Evolutionary conservation across 1,284 basidiomycete genomes (phyloP).

Genomic region (Irpex sp.): DNA sequence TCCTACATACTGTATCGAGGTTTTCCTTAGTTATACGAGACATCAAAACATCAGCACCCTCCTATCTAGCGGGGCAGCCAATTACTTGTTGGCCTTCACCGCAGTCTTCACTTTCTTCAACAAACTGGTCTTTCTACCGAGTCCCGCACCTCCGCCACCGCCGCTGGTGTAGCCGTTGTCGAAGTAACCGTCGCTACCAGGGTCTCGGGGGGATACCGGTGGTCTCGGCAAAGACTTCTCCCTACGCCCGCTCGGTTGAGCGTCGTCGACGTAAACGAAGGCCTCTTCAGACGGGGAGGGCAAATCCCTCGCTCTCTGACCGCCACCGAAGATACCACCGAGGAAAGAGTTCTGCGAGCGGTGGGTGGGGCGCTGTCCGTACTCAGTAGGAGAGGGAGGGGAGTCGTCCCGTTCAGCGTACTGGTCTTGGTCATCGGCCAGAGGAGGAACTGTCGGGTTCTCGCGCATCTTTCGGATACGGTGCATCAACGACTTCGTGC

Average conservation of each 20-base stretch:
- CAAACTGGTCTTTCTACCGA: slow-evolving; percentile 72
- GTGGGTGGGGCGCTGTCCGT: slow-evolving; percentile 52
- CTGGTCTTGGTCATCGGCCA: slow-evolving; percentile 28
- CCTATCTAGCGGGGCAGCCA: not conserved
- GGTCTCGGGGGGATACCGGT: slow-evolving; percentile 33
- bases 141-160: slow-evolving; percentile 32
- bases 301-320: slow-evolving; percentile 19
- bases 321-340: slow-evolving; percentile 56
- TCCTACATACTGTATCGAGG: not conserved
- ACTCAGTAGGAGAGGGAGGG: slow-evolving; percentile 44
- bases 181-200: slow-evolving; percentile 42
- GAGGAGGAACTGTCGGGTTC: slow-evolving; percentile 75
- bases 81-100: slow-evolving; percentile 39
- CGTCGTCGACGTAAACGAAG: slow-evolving; percentile 59
- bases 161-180: slow-evolving; percentile 35
- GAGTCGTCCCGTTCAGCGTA: slow-evolving; percentile 41
- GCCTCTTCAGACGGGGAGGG: slow-evolving; percentile 37
- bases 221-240: slow-evolving; percentile 68
- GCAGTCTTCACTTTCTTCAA: slow-evolving; percentile 75
- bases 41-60: not conserved
- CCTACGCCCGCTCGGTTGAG: slow-evolving; percentile 25
- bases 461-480: slow-evolving; percentile 83
- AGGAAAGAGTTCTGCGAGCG: slow-evolving; percentile 68
- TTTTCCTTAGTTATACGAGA: not conserved
- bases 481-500: slow-evolving; percentile 78